Evolutionary conservation across 768 basidiomycete genomes (phyloP).

Genomic region (Boletus speciosus): DNA sequence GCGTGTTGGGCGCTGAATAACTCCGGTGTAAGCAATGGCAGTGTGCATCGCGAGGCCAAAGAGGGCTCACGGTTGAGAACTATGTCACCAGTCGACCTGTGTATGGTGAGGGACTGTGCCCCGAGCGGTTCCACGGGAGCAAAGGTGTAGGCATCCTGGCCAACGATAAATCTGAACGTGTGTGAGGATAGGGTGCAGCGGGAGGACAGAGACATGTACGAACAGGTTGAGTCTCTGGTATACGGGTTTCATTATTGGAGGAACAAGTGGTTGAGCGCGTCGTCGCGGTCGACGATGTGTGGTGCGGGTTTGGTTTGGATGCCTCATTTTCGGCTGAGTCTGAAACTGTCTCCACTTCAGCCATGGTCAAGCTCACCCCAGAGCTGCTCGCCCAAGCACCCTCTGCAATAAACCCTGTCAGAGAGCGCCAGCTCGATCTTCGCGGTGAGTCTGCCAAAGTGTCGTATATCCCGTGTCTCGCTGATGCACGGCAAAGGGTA

Average conservation of each 20-base stretch:
- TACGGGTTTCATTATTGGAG: constrained; percentile 64
- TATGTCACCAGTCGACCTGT: constrained; percentile 73
- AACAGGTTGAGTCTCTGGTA: constrained; percentile 75
- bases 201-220: constrained; percentile 25
- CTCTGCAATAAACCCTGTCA: constrained; percentile 76
- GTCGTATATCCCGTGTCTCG: neutral
- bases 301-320: neutral
- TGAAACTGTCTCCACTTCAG: constrained; percentile 29
- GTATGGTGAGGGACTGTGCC: constrained; percentile 65
- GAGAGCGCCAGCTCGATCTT: constrained; percentile 89
- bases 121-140: constrained; percentile 60
- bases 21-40: neutral
- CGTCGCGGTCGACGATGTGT: neutral
- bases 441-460: constrained; percentile 54
- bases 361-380: constrained; percentile 87
- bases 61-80: constrained; percentile 58
- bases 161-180: constrained; percentile 55
- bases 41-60: neutral
- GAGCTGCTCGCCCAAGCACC: constrained; percentile 83
- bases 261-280: constrained; percentile 11
- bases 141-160: constrained; percentile 74
- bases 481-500: constrained; percentile 54
- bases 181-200: neutral
- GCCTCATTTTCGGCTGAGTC: constrained; percentile 33
- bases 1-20: constrained; percentile 48